Evolutionary conservation across 169 alveolate genomes (phyloP), one percentile per base, ranked within the genome.

Genomic region (Plasmodium knowlesi): DNA sequence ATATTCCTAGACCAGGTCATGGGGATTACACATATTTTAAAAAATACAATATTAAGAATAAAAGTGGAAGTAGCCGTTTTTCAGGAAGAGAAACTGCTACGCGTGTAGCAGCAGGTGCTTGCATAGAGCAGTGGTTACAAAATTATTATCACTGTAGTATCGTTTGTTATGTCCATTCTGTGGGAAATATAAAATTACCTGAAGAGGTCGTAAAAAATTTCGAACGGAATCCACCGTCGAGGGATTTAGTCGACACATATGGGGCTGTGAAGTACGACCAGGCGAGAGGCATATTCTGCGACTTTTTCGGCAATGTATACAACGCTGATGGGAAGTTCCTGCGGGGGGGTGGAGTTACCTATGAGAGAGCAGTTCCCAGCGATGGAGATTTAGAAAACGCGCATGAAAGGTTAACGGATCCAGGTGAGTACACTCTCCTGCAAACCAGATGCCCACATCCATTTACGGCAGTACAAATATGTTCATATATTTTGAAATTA

Each of bases 401-500:
- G 25, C 32, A 28, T 53, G 79, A 22, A 82, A 32, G 14, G 6
- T 54, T n/a, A 39, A 28, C 25, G 19, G 1, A 39, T 9, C 12
- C 22, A 71, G 71, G 5, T 30, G 92, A 61, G 30, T 84, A 71
- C 54, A 28, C 54, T n/a, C 6, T 14, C 9, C 61, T 73, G 28
- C 92, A 73, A 84, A 84, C 92, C 61, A 84, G 92, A 14, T 84
- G 92, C n/a, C 92, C 92, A 9, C 92, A 84, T 37, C 83, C 92
- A 28, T 50, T 72, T 19, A 84, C 92, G 14, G 92, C 84, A 41
- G 79, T 84, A 19, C 84, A 84, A 84, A 84, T 84, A 3, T 84
- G 74, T 50, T 84, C 92, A 4, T 73, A 74, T 10, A 84, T 84
- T 84, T 84, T 84, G 25, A 71, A 84, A 84, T n/a, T 84, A 84